Evolutionary conservation across 768 basidiomycete species (phyloP).

Genomic region (Porphyrellus cyaneotinctus): DNA sequence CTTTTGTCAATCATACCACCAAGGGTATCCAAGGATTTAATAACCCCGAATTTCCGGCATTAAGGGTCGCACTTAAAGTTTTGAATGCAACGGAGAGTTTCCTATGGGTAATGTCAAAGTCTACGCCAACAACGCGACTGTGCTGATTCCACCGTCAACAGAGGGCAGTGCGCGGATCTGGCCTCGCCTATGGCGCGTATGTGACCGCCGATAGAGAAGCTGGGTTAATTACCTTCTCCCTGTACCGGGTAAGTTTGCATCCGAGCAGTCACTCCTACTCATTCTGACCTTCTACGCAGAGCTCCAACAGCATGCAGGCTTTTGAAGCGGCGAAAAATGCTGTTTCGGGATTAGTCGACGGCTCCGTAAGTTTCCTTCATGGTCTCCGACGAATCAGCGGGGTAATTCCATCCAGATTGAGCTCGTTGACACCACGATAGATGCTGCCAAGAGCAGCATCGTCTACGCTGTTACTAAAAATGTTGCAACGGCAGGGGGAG

Average conservation of each 20-base stretch:
- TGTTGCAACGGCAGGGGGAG: slow-evolving; percentile 83
- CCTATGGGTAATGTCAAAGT: slow-evolving; percentile 65
- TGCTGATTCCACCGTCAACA: slow-evolving; percentile 29
- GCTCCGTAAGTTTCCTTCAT: slow-evolving; percentile 51
- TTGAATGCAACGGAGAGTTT: slow-evolving; percentile 93
- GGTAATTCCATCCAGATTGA: slow-evolving; percentile 50
- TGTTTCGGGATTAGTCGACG: slow-evolving; percentile 74
- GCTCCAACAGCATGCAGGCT: slow-evolving; percentile 74
- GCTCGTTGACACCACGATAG: slow-evolving; percentile 75
- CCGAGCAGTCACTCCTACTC: not conserved
- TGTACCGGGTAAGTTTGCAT: slow-evolving; percentile 63
- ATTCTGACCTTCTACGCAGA: slow-evolving; percentile 42
- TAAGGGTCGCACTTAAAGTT: slow-evolving; percentile 80
- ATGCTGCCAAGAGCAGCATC: slow-evolving; percentile 89
- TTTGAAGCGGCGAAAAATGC: slow-evolving; percentile 78
- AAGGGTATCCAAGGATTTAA: slow-evolving; percentile 77
- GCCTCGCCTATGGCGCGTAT: slow-evolving; percentile 91
- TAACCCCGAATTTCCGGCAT: slow-evolving; percentile 80
- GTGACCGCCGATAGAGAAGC: slow-evolving; percentile 71
- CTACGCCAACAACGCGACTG: not conserved
- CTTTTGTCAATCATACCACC: slow-evolving; percentile 73
- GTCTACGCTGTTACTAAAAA: slow-evolving; percentile 78
- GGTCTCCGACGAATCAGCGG: not conserved
- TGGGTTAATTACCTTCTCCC: slow-evolving; percentile 67
- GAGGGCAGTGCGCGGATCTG: slow-evolving; percentile 90